phyloP scores from a whole-genome alignment of 495 filamentous ascomycete genomes.

The Neurospora sp. region DNA sequence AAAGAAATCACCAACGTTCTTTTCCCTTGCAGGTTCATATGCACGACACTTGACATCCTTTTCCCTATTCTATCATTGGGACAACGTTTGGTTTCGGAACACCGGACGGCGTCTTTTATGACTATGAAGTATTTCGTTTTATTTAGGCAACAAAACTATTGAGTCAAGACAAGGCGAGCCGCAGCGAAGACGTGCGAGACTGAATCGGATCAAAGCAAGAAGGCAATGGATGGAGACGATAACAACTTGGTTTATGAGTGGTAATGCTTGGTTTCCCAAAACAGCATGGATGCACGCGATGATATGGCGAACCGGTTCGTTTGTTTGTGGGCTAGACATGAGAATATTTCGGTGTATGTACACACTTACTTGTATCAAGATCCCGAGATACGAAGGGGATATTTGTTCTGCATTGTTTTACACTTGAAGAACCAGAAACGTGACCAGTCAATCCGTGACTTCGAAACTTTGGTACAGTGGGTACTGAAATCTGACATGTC shows the following conservation, averaged over 20 bases:
- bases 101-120: not conserved
- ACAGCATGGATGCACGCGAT: not conserved
- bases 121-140: not conserved
- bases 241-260: not conserved
- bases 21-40: not conserved
- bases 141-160: not conserved
- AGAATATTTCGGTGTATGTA: not conserved
- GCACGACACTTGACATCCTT: not conserved
- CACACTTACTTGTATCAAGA: not conserved
- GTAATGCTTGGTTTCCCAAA: not conserved
- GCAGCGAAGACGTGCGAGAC: not conserved
- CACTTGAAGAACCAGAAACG: not conserved
- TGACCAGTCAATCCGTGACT: not conserved
- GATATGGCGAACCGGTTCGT: not conserved
- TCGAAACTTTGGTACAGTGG: not conserved
- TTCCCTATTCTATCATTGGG: not conserved
- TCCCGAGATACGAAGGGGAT: not conserved
- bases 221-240: not conserved
- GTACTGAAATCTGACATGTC: not conserved
- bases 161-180: not conserved
- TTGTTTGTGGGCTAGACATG: not conserved
- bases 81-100: not conserved
- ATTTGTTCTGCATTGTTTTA: not conserved
- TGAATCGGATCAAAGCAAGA: not conserved
- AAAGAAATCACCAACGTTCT: not conserved